These are phyloP conservation scores for Venturia asperata DNA, from an alignment of 2,329 filamentous ascomycete species.

Conservation along the genomic window DNA sequence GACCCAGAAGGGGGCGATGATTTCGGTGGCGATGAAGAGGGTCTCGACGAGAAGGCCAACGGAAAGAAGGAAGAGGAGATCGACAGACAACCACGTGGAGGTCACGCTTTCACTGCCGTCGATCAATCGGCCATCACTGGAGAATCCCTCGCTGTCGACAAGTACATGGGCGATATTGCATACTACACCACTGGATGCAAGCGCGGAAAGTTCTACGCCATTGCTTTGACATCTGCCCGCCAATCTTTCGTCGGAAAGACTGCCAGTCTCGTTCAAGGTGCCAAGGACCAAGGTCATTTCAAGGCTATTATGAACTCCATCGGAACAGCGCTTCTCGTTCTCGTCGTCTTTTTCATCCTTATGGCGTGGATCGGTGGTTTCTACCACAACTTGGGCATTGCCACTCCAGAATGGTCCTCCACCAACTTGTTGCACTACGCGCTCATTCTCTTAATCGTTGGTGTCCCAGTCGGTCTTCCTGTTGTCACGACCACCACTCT, in stretches of 20 bases:
- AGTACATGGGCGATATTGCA: constrained; percentile 67
- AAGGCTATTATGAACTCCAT: constrained; percentile 81
- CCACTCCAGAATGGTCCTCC: constrained; percentile 50
- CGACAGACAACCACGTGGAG: constrained; percentile 28
- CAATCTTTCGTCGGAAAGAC: constrained; percentile 72
- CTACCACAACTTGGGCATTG: constrained; percentile 62
- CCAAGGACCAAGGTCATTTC: constrained; percentile 70
- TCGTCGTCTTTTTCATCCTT: constrained; percentile 73
- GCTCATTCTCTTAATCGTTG: constrained; percentile 65
- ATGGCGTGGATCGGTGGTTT: constrained; percentile 71
- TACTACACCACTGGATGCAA: constrained; percentile 80
- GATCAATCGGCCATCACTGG: constrained; percentile 77
- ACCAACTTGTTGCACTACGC: constrained; percentile 62
- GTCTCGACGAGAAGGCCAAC: constrained; percentile 43
- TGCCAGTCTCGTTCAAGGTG: constrained; percentile 65
- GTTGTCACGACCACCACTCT: constrained; percentile 73
- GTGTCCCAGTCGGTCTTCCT: constrained; percentile 72
- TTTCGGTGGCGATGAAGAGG: constrained; percentile 46
- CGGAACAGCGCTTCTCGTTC: constrained; percentile 63
- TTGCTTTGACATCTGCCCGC: constrained; percentile 60
- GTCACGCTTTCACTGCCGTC: constrained; percentile 56
- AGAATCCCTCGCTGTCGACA: constrained; percentile 71
- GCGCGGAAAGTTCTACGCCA: constrained; percentile 67
- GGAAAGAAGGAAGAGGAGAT: constrained; percentile 42
- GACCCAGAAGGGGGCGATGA: constrained; percentile 47